These are phyloP conservation scores for Scheffersomyces illinoinensis DNA, from an alignment of 1,139 yeast genomes.

Conservation along the genomic window DNA sequence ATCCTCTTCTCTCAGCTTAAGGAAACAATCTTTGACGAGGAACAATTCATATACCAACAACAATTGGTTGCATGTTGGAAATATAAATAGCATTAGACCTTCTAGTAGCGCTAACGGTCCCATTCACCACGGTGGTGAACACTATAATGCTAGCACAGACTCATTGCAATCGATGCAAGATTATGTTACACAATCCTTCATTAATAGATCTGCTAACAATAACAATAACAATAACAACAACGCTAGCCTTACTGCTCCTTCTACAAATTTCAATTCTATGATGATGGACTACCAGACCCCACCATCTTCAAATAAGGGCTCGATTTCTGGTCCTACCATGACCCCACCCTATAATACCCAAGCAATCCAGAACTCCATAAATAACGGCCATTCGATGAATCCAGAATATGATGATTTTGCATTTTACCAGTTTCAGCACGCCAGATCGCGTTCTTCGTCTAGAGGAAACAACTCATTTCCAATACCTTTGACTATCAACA, in stretches of 20 bases:
- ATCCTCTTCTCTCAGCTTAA: constrained; percentile 30
- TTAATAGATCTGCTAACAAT: constrained; percentile 30
- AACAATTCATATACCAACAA: constrained; percentile 39
- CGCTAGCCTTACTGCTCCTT: constrained; percentile 1
- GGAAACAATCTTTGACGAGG: constrained; percentile 49
- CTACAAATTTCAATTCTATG: constrained; percentile 28
- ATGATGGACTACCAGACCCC: constrained; percentile 49
- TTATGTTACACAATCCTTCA: constrained; percentile 44
- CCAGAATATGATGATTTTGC: constrained; percentile 27
- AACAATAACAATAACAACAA: constrained; percentile 2
- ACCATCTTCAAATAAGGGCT: constrained; percentile 39
- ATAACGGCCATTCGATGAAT: constrained; percentile 13
- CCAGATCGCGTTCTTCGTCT: constrained; percentile 27
- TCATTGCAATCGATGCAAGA: constrained; percentile 49
- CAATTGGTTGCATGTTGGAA: constrained; percentile 51
- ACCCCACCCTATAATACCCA: constrained; percentile 14
- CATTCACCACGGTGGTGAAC: constrained; percentile 17
- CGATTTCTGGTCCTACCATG: constrained; percentile 22
- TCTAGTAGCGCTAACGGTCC: constrained; percentile 8
- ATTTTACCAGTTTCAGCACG: constrained; percentile 14
- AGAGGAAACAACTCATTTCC: constrained; percentile 29
- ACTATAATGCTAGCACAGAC: constrained; percentile 37
- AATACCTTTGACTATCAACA: constrained; percentile 42
- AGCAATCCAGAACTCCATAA: constrained; percentile 17
- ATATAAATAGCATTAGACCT: constrained; percentile 38